Conservation (phyloP, 2,329 filamentous ascomycete genomes). For the Sporothrix brunneoviolacea region DNA sequence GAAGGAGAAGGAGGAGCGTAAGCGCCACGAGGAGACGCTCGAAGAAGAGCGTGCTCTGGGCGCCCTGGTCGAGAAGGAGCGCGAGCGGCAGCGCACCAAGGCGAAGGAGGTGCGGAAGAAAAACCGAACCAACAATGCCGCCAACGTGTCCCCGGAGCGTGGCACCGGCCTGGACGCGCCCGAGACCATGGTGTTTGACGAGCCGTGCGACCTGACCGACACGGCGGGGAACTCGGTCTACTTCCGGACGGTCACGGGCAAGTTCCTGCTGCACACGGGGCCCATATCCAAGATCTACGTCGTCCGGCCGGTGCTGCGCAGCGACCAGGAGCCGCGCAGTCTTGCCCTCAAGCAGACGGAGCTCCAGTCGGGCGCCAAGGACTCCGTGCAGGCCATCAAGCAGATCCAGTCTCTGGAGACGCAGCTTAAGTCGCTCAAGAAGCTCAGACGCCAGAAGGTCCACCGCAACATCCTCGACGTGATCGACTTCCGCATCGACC, state of each 20-base stretch:
- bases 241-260: slow-evolving; percentile 66
- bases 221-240: slow-evolving; percentile 54
- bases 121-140: slow-evolving; percentile 41
- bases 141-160: slow-evolving; percentile 32
- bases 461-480: slow-evolving; percentile 74
- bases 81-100: slow-evolving; percentile 59
- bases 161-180: slow-evolving; percentile 25
- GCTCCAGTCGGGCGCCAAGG: slow-evolving; percentile 50
- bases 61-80: slow-evolving; percentile 65
- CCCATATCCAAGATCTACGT: slow-evolving; percentile 63
- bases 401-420: slow-evolving; percentile 70
- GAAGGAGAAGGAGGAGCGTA: slow-evolving; percentile 45
- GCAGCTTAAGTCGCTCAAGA: slow-evolving; percentile 68
- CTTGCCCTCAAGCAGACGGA: slow-evolving; percentile 68
- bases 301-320: slow-evolving; percentile 60
- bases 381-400: slow-evolving; percentile 62
- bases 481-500: slow-evolving; percentile 74
- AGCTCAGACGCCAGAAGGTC: slow-evolving; percentile 66
- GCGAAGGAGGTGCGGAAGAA: slow-evolving; percentile 59
- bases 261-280: slow-evolving; percentile 58
- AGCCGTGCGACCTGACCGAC: slow-evolving; percentile 57
- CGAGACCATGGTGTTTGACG: slow-evolving; percentile 56
- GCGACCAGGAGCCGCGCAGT: slow-evolving; percentile 50
- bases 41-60: slow-evolving; percentile 66
- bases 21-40: slow-evolving; percentile 48